Percentiles rank a stretch among this genome's conserved stretches.
Conservation (phyloP, 768 basidiomycete genomes). For the Collybiopsis luxurians region DNA sequence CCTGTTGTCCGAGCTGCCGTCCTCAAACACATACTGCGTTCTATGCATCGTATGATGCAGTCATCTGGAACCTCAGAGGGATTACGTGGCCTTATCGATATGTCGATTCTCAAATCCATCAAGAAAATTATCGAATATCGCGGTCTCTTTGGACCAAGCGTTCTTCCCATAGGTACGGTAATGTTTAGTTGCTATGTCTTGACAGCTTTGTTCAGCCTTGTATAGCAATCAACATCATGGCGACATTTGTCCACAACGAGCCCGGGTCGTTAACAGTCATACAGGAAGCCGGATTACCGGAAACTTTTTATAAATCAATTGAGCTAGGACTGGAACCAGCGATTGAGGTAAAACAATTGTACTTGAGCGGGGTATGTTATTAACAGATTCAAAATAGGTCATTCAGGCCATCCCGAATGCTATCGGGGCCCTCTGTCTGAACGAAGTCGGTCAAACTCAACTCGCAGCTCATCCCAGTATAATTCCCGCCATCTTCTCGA, state of each 20-base stretch:
- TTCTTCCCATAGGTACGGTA: conserved; percentile 77
- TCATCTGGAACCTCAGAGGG: conserved; percentile 93
- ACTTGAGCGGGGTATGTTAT: too few relatives aligned
- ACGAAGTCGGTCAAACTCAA: conserved; percentile 83
- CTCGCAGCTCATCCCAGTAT: conserved; percentile 74
- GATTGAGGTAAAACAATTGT: conserved; percentile 61
- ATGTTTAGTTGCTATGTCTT: not conserved
- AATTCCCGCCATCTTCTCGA: conserved; percentile 80
- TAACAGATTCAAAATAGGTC: conserved; percentile 46
- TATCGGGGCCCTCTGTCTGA: conserved; percentile 93
- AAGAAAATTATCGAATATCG: conserved; percentile 87
- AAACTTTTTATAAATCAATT: conserved; percentile 83
- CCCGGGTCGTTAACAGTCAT: conserved; percentile 91
- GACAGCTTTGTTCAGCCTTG: conserved; percentile 10
- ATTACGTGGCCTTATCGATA: conserved; percentile 90
- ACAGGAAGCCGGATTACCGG: conserved; percentile 89
- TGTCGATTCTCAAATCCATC: conserved; percentile 77
- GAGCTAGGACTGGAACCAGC: conserved; percentile 83
- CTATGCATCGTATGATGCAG: conserved; percentile 97
- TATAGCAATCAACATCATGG: conserved; percentile 89
- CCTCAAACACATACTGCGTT: conserved; percentile 88
- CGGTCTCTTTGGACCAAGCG: conserved; percentile 79
- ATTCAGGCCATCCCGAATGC: conserved; percentile 93
- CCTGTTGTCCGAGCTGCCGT: conserved; percentile 74
- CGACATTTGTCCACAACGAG: conserved; percentile 97